Percentiles rank a stretch among this genome's conserved stretches.
phyloP scores from a whole-genome alignment of 2,329 filamentous ascomycete species.

The Nannizziopsis arthrosporioides region DNA sequence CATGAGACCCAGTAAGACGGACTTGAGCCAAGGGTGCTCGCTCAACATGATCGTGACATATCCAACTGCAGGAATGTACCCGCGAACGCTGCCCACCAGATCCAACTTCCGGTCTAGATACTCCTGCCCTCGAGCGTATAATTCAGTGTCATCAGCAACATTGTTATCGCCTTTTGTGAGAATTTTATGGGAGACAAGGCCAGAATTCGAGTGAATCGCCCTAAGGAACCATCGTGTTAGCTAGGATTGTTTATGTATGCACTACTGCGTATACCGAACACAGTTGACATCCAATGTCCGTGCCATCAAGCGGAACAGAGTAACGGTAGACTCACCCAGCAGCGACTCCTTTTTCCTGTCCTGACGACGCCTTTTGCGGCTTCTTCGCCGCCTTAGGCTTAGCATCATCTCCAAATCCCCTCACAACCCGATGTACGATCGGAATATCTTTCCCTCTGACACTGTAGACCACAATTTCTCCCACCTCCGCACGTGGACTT shows the following conservation, averaged over 20 bases:
- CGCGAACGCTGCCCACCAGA: slow-evolving; percentile 85
- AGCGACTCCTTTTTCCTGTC: slow-evolving; percentile 9
- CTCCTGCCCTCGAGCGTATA: slow-evolving; percentile 75
- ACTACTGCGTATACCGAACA: neutral
- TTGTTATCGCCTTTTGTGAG: slow-evolving; percentile 99
- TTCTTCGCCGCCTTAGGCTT: slow-evolving; percentile 28
- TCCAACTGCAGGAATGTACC: slow-evolving; percentile 86
- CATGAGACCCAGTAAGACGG: slow-evolving; percentile 88
- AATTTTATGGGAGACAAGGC: slow-evolving; percentile 42
- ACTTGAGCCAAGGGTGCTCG: slow-evolving; percentile 95
- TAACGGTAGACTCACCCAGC: slow-evolving; percentile 9
- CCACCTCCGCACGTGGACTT: slow-evolving; percentile 50
- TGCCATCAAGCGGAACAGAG: neutral
- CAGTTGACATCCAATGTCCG: neutral
- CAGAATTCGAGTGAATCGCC: slow-evolving; percentile 17
- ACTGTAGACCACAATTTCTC: slow-evolving; percentile 70
- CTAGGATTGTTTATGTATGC: neutral
- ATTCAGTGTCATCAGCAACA: slow-evolving; percentile 78
- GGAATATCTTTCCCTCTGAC: slow-evolving; percentile 90
- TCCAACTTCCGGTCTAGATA: slow-evolving; percentile 71
- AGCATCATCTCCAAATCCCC: slow-evolving; percentile 46
- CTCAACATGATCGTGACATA: slow-evolving; percentile 94
- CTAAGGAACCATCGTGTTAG: neutral
- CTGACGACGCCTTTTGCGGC: slow-evolving; percentile 6
- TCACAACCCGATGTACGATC: slow-evolving; percentile 86